Conservation (phyloP, 164 flowering plant genomes). For the Pachysandra terminalis region DNA sequence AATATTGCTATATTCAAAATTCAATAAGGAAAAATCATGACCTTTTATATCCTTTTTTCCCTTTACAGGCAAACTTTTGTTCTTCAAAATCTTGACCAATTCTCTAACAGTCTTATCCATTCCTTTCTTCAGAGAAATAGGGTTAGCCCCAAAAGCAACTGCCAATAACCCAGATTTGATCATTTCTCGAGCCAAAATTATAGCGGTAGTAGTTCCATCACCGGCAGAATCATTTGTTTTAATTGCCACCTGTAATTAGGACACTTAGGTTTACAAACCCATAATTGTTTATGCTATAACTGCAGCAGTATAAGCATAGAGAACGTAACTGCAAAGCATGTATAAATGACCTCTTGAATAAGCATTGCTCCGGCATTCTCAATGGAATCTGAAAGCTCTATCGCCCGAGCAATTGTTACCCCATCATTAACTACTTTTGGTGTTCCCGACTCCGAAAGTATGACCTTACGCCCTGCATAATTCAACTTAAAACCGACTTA, state of each 20-base stretch:
- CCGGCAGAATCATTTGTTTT: conserved; percentile 87
- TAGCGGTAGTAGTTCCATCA: conserved; percentile 98
- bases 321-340: conserved; percentile 16
- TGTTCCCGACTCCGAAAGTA: conserved; percentile 59
- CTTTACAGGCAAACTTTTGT: conserved; percentile 51
- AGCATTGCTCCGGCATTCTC: conserved; percentile 84
- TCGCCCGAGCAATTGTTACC: conserved; percentile 81
- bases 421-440: conserved; percentile 88
- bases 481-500: conserved; percentile 12
- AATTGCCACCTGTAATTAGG: conserved; percentile 62
- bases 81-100: conserved; percentile 54
- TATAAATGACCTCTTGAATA: conserved; percentile 68
- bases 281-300: neutral
- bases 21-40: conserved; percentile 11
- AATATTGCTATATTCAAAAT: neutral
- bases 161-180: conserved; percentile 67
- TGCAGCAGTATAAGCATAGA: conserved; percentile 3
- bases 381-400: conserved; percentile 78
- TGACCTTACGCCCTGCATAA: conserved; percentile 82
- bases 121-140: conserved; percentile 74
- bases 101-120: conserved; percentile 84
- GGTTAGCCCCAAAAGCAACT: conserved; percentile 84
- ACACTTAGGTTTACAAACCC: neutral
- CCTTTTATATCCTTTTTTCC: conserved; percentile 78
- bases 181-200: conserved; percentile 77